A percentile compares a stretch with the other conserved stretches of the same genome.
phyloP scores from a whole-genome alignment of 805 yeast genomes.

The Saturnispora gosingensis region DNA sequence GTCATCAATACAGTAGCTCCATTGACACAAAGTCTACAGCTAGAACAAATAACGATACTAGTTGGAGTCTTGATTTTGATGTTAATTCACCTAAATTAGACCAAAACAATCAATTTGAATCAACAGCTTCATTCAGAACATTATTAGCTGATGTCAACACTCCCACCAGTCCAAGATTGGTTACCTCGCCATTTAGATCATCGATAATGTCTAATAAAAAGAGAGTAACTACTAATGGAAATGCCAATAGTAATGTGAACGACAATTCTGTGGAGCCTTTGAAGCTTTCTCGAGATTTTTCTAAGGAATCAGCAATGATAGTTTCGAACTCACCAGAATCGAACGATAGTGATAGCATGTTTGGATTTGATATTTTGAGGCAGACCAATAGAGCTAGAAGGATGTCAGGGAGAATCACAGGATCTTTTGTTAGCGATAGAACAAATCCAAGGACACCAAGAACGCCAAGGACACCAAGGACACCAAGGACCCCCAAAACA shows the following conservation, averaged over 20 bases:
- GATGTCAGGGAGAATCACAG: constrained; percentile 20
- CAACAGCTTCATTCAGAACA: constrained; percentile 67
- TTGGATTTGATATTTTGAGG: constrained; percentile 36
- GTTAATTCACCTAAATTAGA: constrained; percentile 20
- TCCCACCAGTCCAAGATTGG: constrained; percentile 7
- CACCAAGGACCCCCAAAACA: constrained; percentile 21
- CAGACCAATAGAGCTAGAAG: constrained; percentile 30
- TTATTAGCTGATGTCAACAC: constrained; percentile 15
- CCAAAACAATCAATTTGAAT: constrained; percentile 26
- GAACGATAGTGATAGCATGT: constrained; percentile 31
- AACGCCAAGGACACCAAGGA: constrained; percentile 21
- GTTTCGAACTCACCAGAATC: constrained; percentile 11
- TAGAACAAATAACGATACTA: constrained; percentile 23
- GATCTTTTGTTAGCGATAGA: constrained; percentile 13
- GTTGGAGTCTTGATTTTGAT: constrained; percentile 22
- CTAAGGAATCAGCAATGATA: constrained; percentile 9
- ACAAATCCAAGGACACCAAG: constrained; percentile 16
- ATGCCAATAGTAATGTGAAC: neutral
- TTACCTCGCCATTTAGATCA: constrained; percentile 10
- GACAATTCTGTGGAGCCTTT: constrained; percentile 15
- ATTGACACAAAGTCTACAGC: constrained; percentile 50
- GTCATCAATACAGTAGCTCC: constrained; percentile 43
- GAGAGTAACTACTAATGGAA: neutral
- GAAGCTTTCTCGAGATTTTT: constrained; percentile 10
- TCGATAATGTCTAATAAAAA: neutral